Evolutionary conservation across 2,329 filamentous ascomycete species (phyloP).

Genomic region (Ramularia endophylla): DNA sequence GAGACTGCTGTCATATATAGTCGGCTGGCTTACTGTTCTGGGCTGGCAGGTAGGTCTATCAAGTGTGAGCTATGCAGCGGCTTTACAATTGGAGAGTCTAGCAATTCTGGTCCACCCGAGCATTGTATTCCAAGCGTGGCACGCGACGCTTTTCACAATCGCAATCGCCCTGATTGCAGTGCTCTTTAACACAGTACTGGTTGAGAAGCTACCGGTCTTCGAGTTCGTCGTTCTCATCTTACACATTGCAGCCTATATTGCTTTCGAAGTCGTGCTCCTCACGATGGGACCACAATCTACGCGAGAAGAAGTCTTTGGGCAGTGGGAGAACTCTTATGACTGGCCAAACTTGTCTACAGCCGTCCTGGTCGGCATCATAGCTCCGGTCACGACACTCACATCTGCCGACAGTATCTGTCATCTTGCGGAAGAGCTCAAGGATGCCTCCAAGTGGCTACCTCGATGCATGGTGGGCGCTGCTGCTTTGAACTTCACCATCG

Average conservation of each 20-base stretch:
- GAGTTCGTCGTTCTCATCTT: constrained; percentile 35
- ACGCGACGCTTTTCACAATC: constrained; percentile 45
- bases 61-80: constrained; percentile 43
- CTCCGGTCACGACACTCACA: constrained; percentile 12
- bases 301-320: constrained; percentile 9
- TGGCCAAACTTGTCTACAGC: constrained; percentile 14
- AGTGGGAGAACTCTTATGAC: constrained; percentile 13
- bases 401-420: constrained; percentile 7
- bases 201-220: constrained; percentile 31
- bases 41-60: constrained; percentile 48
- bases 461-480: constrained; percentile 24
- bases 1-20: constrained; percentile 26
- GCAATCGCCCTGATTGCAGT: constrained; percentile 40
- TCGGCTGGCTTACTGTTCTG: constrained; percentile 45
- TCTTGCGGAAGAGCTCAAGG: constrained; percentile 23
- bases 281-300: constrained; percentile 15
- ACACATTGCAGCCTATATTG: too few relatives aligned
- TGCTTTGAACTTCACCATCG: constrained; percentile 31
- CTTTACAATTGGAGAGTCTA: constrained; percentile 43
- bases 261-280: constrained; percentile 18
- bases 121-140: constrained; percentile 41
- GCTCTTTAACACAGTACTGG: constrained; percentile 36
- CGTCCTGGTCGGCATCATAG: constrained; percentile 16
- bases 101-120: constrained; percentile 38
- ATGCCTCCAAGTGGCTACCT: constrained; percentile 26